Evolutionary conservation across 192 early-diverging fungal species (phyloP), one percentile per base, ranked within the genome.

Genomic region (Coemansia furcata): DNA sequence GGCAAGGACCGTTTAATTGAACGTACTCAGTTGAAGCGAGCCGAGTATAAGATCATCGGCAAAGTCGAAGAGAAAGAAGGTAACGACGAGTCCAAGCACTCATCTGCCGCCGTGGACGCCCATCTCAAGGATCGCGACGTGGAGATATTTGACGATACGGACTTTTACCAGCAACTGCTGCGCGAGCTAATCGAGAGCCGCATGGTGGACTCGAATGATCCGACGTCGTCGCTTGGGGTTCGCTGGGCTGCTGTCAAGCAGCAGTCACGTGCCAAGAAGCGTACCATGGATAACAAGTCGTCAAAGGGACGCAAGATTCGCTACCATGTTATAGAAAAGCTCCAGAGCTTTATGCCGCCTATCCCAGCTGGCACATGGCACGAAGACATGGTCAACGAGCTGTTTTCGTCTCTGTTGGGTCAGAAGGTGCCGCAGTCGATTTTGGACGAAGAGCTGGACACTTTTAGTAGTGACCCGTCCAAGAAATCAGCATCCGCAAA

Each of bases 301-400:
- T 90, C 89, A 66, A 98, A 98, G 77, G 96, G 95, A 23, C 86
- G 96, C 63, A 90, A 92, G 67, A 77, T 98, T 55, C 87, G 95
- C 81, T 98, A 94, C 78, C 90, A 96, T 65, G 90, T 95, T n/a
- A 93, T 96, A 66, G 96, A 98, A 65, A 98, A 97, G 68, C 77
- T 98, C 15, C 91, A 93, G 73, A 97, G 94, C 78, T 98, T 95
- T 78, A 98, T 98, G 95, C 90, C 92, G 4, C 93, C 96, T 15
- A 86, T 94, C 57, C 93, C 95, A 29, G 68, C 84, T n/a, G 92
- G 92, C 15, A 85, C 86, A 6, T 98, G 96, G 96, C 95, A 97
- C 71, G 95, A 95, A 38, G 88, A 89, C 66, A 97, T 95, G 95
- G 83, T 88, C 3, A 91, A 94, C 40, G 95, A 98, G 78, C 85